These are phyloP conservation scores for Aegilops longissima DNA, from an alignment of 176 grass and related monocot genomes.

Conservation along the genomic window DNA sequence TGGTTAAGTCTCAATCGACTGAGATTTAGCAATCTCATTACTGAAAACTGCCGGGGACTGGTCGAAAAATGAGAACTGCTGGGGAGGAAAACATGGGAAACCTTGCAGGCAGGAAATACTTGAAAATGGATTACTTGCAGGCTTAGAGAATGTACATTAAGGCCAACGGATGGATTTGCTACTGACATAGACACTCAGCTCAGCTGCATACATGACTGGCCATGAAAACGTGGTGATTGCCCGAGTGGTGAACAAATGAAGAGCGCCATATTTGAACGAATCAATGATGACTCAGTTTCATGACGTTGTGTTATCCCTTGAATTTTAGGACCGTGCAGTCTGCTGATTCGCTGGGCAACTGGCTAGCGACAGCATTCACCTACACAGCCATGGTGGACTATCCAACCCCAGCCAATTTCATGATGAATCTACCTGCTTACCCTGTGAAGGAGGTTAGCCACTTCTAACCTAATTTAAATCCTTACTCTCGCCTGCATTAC, in stretches of 20 bases:
- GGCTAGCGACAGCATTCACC: slow-evolving; percentile 64
- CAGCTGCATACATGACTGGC: neutral
- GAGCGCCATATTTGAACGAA: neutral
- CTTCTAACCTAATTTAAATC: neutral
- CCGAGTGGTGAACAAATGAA: no score
- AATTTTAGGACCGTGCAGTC: slow-evolving; percentile 53
- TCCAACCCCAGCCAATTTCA: slow-evolving; percentile 35
- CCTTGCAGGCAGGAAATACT: no score
- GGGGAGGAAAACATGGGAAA: no score
- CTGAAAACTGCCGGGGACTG: no score
- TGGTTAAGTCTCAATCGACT: no score
- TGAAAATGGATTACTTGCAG: no score
- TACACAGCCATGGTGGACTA: slow-evolving; percentile 95
- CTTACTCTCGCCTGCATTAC: neutral
- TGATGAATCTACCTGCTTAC: slow-evolving; percentile 57
- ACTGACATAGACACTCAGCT: neutral
- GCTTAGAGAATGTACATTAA: neutral
- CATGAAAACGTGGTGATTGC: neutral
- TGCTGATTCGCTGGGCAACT: slow-evolving; percentile 45
- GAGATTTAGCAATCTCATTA: no score
- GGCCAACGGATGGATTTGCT: neutral
- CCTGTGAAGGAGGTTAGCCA: slow-evolving; percentile 72
- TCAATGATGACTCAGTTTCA: neutral
- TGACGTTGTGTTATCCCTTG: neutral
- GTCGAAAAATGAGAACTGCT: no score